Evolutionary conservation across 495 filamentous ascomycete genomes (phyloP).

Genomic region (Letharia lupina): DNA sequence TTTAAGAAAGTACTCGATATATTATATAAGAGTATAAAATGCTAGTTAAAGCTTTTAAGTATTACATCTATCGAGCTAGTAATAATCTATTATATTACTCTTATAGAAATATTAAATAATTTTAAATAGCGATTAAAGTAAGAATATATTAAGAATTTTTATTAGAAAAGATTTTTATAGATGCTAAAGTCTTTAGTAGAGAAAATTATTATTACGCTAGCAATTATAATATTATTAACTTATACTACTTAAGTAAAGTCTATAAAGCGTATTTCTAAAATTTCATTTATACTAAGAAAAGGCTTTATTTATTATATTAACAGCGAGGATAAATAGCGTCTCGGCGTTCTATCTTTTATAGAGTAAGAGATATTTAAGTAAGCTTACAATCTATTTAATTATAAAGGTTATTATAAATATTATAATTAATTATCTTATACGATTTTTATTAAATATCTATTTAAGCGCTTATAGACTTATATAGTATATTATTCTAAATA

Average conservation of each 20-base stretch:
- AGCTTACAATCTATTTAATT: not conserved
- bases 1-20: not conserved
- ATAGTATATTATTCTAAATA: constrained; percentile 2
- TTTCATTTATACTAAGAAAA: not conserved
- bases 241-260: too few species aligned
- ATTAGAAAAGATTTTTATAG: not conserved
- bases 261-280: too few species aligned
- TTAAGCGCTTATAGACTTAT: not conserved
- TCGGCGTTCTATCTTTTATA: not conserved
- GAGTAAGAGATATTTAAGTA: not conserved
- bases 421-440: not conserved
- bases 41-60: not conserved
- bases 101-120: not conserved
- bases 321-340: not conserved
- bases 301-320: not conserved
- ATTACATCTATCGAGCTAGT: not conserved
- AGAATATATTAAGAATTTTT: not conserved
- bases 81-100: not conserved
- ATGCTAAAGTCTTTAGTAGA: not conserved
- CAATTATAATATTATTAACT: too few species aligned
- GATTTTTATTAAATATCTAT: constrained; percentile 9
- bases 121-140: not conserved
- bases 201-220: too few species aligned
- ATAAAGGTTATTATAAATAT: not conserved
- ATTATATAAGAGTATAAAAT: not conserved